Base-by-base conservation (phyloP, 148 eudicot genomes). In the Spergularia marina region DNA sequence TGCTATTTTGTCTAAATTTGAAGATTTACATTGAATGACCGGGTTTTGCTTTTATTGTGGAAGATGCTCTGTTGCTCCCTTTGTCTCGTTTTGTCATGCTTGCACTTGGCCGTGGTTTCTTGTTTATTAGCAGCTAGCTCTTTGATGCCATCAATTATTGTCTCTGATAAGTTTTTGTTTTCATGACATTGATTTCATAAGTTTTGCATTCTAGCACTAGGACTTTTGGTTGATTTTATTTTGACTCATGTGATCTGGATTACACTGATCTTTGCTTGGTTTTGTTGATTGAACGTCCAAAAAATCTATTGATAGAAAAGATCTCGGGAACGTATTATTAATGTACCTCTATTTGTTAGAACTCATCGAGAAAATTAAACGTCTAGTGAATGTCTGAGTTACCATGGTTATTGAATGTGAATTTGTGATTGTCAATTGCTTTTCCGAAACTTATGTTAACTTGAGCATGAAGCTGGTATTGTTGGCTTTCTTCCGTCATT, bases 1-100 rank as follows among this genome's bases (percentile, higher is more conserved):
- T 80, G 72, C 30, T 79, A 20, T 70, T 73, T 86, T 81, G 81
- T 78, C 78, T 71, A 72, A 65, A 68, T 56, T 56, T 75, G 65
- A 47, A 59, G 39, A 57, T 68, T 80, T 65, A 67, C 72, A 57
- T 65, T 71, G 76, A 71, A 65, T 64, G 72, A 70, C 64, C 52
- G 21, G 65, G 40, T 70, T 69, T 59, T 39, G 72, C 65, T 68
- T 60, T 69, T 59, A 68, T 7, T 40, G 20, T 25, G 64, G 72
- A 60, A 73, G 76, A 79, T 79, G 82, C 77, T 79, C 44, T 74
- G 74, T 64, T 70, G 51, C 65, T 71, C 76, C 23, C 57, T 51
- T 36, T 60, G 47, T 63, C 73, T 56, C 25, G 64, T 76, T 62
- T 68, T 61, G 52, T 34, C 73, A 58, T 73, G 70, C 44, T 52